These are phyloP conservation scores for Fraxinus sp. DNA, from an alignment of 305 asterid species.

Conservation along the genomic window DNA sequence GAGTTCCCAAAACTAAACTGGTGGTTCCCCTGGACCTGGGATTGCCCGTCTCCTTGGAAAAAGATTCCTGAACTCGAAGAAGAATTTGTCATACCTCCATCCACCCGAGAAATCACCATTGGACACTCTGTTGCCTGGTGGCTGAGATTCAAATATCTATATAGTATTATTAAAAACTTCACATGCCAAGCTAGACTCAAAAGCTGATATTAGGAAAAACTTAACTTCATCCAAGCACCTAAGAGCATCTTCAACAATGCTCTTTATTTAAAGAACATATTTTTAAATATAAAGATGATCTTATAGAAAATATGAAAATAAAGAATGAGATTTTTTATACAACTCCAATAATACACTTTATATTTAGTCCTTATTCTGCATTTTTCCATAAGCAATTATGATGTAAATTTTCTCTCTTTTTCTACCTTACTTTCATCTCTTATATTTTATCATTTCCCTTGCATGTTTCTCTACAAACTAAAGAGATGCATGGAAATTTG, in stretches of 20 bases:
- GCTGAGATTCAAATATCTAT: constrained; percentile 49
- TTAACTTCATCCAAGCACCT: constrained; percentile 4
- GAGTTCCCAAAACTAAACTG: constrained; percentile 70
- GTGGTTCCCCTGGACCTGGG: constrained; percentile 60
- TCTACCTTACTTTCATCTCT: background rate
- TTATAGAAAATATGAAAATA: background rate
- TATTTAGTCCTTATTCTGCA: background rate
- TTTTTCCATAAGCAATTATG: background rate
- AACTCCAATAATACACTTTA: background rate
- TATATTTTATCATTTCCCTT: background rate
- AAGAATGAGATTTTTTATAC: background rate
- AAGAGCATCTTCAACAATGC: background rate
- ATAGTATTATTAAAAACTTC: constrained; percentile 33
- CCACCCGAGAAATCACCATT: constrained; percentile 70
- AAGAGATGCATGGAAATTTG: background rate
- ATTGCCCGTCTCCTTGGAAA: constrained; percentile 73
- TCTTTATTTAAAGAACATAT: background rate
- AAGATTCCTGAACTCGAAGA: constrained; percentile 82
- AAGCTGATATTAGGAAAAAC: constrained; percentile 14
- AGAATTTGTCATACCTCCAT: constrained; percentile 74
- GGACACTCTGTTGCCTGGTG: constrained; percentile 45
- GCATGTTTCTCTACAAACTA: background rate
- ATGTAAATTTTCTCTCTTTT: background rate
- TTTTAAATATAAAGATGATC: background rate
- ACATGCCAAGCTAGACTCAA: constrained; percentile 12